Base-by-base conservation (phyloP, 129 eudicot species). In the Cynara cardunculus region DNA sequence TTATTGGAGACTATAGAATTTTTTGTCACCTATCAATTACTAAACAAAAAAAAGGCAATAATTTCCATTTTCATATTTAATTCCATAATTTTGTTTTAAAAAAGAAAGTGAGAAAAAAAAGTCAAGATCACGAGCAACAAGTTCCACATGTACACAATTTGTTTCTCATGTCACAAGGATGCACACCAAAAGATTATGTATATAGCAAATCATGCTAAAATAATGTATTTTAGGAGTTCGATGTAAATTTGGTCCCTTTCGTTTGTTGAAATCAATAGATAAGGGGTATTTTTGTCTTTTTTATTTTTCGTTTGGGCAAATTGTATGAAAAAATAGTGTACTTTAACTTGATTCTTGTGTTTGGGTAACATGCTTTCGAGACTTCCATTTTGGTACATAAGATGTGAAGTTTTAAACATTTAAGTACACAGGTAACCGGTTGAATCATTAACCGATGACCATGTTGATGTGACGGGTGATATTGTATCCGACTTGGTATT, bases 121-220 rank as follows among this genome's bases (percentile, higher is more conserved):
- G 79, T 75, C 79, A 75, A 75, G 69, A 25, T 53, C 44, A 75
- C 24, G 64, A 62, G 34, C 72, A 32, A 77, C 35, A 77, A 62
- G 73, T 77, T 77, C 73, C 61, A 65, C 73, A 77, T 64, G 81
- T 64, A 65, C 62, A 77, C 37, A 25, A 67, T 9, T 77, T 56
- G 80, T 34, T 64, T 76, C 22, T 21, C 13, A 62, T 7, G 34
- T 76, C 32, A 34, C 62, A 64, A 76, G 79, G 79, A 75, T 75
- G 59, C 80, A 62, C 61, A 46, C 61, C 14, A 46, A 59, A 76
- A 76, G 49, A 56, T 76, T 30, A 76, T 22, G 72, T 34, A 21
- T 24, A 24, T 16, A 24, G 4, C 62, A 53, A 53, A 53, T 53
- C 21, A 72, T 16, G 35, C 12, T 73, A 44, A 73, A 22, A 41